Evolutionary conservation across 805 yeast species (phyloP), one percentile per base, ranked within the genome.

Genomic region (Wickerhamomyces bovis): DNA sequence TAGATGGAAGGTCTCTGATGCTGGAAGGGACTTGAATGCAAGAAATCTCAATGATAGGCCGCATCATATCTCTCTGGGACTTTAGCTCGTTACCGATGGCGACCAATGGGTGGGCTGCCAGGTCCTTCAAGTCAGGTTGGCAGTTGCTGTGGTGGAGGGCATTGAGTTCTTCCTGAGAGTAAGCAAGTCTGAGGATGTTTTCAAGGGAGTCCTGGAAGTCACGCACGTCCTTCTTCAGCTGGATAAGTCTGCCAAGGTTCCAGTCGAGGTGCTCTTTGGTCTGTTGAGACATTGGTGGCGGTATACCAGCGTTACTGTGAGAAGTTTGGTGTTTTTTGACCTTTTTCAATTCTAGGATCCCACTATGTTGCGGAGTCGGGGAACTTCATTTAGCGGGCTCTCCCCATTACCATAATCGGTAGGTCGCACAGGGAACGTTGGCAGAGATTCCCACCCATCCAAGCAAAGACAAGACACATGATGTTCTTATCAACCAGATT

Each of bases 131-230:
- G 2, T 45, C 44, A 3, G 13, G 6, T 13, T 36, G 23, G n/a
- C 16, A 12, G 9, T 13, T 13, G 5, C 35, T 28, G 22, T 18
- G 4, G 9, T 21, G n/a, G 11, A 41, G 38, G 9, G 18, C 21
- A 4, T 21, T 26, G 3, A 41, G 11, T 22, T 45, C 35, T 6
- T 23, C 39, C 22, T 30, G 22, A 1, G 44, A 22, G 16, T 20
- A 41, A 12, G 39, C 48, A 21, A 36, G 31, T 10, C 22, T 19
- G 11, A 38, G 7, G 6, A 45, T 45, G 28, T 45, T 42, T 8
- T 45, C 48, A 15, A 45, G 18, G 3, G 44, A n/a, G 30, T 45
- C 42, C 16, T 45, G 44, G 2, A 45, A 19, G 31, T 41, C 44
- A n/a, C 33, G 42, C 5, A 41, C 48, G 16, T 42, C 44, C 12